phyloP scores from a whole-genome alignment of 2,329 filamentous ascomycete genomes.

The Talaromyces funiculosus region DNA sequence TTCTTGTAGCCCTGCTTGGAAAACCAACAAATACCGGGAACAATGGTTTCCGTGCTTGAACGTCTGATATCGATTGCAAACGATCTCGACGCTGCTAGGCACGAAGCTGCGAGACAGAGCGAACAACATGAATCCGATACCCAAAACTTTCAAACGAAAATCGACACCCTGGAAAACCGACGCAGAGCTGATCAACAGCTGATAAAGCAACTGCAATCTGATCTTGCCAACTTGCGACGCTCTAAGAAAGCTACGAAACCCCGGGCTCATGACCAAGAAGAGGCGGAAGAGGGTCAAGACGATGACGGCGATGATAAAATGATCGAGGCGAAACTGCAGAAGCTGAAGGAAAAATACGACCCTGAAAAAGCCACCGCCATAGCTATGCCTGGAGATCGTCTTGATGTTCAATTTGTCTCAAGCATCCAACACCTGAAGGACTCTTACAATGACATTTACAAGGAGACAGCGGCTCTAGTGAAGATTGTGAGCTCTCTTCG shows the following conservation, averaged over 20 bases:
- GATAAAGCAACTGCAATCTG: conserved; percentile 2
- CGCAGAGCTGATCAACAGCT: background rate
- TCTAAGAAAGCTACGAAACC: background rate
- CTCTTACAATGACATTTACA: conserved; percentile 31
- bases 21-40: too few species aligned
- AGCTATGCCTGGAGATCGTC: background rate
- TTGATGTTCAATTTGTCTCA: background rate
- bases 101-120: background rate
- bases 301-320: background rate
- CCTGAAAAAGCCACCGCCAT: conserved; percentile 20
- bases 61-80: background rate
- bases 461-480: conserved; percentile 24
- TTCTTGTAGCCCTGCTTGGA: background rate
- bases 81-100: background rate
- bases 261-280: background rate
- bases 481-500: conserved; percentile 26
- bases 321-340: conserved; percentile 13
- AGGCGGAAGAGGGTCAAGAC: background rate
- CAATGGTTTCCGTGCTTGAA: background rate
- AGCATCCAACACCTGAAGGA: background rate
- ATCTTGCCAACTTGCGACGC: background rate
- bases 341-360: conserved; percentile 24
- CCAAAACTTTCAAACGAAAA: background rate
- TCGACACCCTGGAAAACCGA: background rate
- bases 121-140: background rate